Conservation (phyloP, 176 grass and related monocot genomes). For the Carex kokanica region DNA sequence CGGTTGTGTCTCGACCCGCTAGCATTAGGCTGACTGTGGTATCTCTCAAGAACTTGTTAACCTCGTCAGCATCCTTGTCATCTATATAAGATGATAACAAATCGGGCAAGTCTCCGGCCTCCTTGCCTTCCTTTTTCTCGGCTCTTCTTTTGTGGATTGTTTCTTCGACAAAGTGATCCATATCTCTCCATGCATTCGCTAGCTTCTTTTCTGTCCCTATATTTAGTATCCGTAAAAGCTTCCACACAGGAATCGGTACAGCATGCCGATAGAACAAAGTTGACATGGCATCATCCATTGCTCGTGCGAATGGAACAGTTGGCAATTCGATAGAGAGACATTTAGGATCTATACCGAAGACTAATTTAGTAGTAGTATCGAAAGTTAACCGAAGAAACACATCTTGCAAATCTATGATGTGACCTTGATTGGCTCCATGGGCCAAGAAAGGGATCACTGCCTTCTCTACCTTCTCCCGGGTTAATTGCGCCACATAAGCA, state of each 20-base stretch:
- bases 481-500: slow-evolving; percentile 29
- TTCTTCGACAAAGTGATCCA: slow-evolving; percentile 57
- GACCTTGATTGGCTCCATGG: neutral
- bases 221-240: slow-evolving; percentile 40
- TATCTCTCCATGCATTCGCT: slow-evolving; percentile 36
- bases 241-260: slow-evolving; percentile 44
- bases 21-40: slow-evolving; percentile 76
- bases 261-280: slow-evolving; percentile 58
- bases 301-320: slow-evolving; percentile 57
- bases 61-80: neutral
- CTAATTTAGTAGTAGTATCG: slow-evolving; percentile 49
- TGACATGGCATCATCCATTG: slow-evolving; percentile 67
- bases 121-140: slow-evolving; percentile 19
- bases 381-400: slow-evolving; percentile 72
- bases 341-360: slow-evolving; percentile 72
- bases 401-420: slow-evolving; percentile 57
- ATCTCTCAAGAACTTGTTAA: slow-evolving; percentile 53
- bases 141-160: slow-evolving; percentile 37
- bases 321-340: slow-evolving; percentile 52
- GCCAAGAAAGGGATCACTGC: slow-evolving; percentile 56
- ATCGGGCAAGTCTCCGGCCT: slow-evolving; percentile 18
- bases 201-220: slow-evolving; percentile 55
- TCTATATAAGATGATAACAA: slow-evolving; percentile 65
- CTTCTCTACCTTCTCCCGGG: slow-evolving; percentile 39
- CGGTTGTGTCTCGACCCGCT: slow-evolving; percentile 78